Evolutionary conservation across 106 monocot genomes (phyloP).

Genomic region (Vanilla planifolia): DNA sequence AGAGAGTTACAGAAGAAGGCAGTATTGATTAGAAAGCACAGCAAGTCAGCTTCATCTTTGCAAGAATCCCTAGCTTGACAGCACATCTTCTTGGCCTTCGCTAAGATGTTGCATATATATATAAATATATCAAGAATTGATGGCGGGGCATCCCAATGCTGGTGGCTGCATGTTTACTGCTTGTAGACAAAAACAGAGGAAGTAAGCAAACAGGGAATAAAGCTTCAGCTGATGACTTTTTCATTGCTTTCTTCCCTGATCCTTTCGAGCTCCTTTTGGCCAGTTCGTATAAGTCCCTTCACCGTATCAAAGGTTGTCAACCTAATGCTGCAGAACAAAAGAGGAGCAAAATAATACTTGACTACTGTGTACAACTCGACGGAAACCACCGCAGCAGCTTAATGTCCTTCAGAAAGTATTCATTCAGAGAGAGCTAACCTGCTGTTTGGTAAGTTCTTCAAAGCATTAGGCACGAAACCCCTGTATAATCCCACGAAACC

Average conservation of each 20-base stretch:
- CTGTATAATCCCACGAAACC: slow-evolving; percentile 80
- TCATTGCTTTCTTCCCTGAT: slow-evolving; percentile 29
- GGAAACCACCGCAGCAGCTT: background rate
- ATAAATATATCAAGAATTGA: no score
- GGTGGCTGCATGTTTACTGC: no score
- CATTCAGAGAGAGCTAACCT: slow-evolving; percentile 37
- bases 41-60: no score
- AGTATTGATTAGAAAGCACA: no score
- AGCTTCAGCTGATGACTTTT: slow-evolving; percentile 19
- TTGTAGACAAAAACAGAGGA: no score
- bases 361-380: background rate
- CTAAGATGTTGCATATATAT: no score
- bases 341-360: background rate
- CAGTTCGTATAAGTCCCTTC: slow-evolving; percentile 43
- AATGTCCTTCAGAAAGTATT: background rate
- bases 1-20: no score
- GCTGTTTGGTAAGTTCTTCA: slow-evolving; percentile 94
- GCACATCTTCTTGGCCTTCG: no score
- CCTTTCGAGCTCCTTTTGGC: slow-evolving; percentile 43
- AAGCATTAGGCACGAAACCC: slow-evolving; percentile 88
- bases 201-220: no score
- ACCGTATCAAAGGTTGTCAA: slow-evolving; percentile 77
- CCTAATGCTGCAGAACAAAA: slow-evolving; percentile 61
- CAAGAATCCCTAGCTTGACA: no score
- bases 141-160: no score